Evolutionary conservation across 805 yeast genomes (phyloP), one percentile per base, ranked within the genome.

Genomic region (Starmera caribaea): DNA sequence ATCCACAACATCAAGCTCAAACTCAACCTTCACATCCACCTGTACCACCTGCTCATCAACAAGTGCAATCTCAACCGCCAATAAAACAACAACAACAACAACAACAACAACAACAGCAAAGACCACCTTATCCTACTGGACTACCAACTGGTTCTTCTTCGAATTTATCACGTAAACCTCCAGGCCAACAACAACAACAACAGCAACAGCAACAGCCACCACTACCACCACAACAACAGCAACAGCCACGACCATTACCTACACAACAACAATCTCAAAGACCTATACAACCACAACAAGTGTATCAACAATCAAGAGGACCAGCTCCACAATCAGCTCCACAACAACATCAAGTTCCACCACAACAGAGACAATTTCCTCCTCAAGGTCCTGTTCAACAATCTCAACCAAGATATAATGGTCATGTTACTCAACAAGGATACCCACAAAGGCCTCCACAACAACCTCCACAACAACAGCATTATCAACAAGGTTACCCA

Each of bases 21-120:
- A 32, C 7, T 4, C 29, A 37, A 13, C 36, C 13, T 34, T 45
- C 38, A 34, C 41, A 12, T 45, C 46, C 24, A 16, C 36, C 14
- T 28, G n/a, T 13, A 29, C 27, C 26, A 13, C 24, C 29, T 30
- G 11, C 15, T 13, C 33, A 31, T 9, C 11, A 28, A 6, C 26
- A 8, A 5, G 16, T 21, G n/a, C n/a, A n/a, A n/a, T n/a, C n/a
- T n/a, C n/a, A n/a, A n/a, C n/a, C n/a, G n/a, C n/a, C n/a, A n/a
- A n/a, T n/a, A n/a, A n/a, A n/a, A n/a, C n/a, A n/a, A n/a, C 30
- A n/a, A 31, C 11, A 29, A 16, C 17, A 9, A 8, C 6, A 33
- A 30, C 3, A 30, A 37, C 24, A n/a, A n/a, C n/a, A n/a, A 30
- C 24, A 11, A 32, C 28, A 16, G 15, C 32, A 11, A 28, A 37